Percentiles rank a stretch among this genome's conserved stretches.
These are phyloP conservation scores for Candida succiphila DNA, from an alignment of 805 yeast genomes.

Conservation along the genomic window DNA sequence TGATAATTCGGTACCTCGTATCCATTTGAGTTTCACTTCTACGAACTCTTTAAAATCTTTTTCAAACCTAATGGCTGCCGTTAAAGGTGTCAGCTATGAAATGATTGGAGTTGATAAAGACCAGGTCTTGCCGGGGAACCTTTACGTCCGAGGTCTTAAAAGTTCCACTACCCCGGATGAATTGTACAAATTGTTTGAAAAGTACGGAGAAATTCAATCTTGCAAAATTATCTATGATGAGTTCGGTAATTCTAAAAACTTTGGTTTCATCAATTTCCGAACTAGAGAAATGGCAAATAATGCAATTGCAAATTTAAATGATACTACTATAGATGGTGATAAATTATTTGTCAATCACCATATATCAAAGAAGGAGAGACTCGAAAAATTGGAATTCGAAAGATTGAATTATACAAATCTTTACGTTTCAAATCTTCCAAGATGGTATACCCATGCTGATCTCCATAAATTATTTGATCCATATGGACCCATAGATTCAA, in stretches of 20 bases:
- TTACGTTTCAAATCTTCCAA: constrained; percentile 43
- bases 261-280: constrained; percentile 61
- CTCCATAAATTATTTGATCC: constrained; percentile 32
- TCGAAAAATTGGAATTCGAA: constrained; percentile 33
- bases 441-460: constrained; percentile 24
- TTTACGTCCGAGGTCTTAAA: constrained; percentile 43
- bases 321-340: constrained; percentile 11
- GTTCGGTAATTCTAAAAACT: constrained; percentile 35
- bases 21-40: not conserved
- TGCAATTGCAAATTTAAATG: constrained; percentile 38
- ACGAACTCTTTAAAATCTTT: not conserved
- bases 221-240: constrained; percentile 40
- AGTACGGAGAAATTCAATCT: constrained; percentile 32
- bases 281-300: constrained; percentile 47
- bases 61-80: not conserved
- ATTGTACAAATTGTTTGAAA: constrained; percentile 25
- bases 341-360: constrained; percentile 51
- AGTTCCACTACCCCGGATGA: constrained; percentile 27
- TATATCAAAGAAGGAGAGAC: constrained; percentile 53
- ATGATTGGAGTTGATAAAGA: constrained; percentile 7
- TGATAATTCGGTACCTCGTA: too few relatives aligned
- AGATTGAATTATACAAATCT: constrained; percentile 42
- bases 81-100: constrained; percentile 6
- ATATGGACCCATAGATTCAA: constrained; percentile 38
- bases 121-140: constrained; percentile 38